Base-by-base conservation (phyloP, 2,329 filamentous ascomycete genomes). In the Pyrenochaeta sp. region DNA sequence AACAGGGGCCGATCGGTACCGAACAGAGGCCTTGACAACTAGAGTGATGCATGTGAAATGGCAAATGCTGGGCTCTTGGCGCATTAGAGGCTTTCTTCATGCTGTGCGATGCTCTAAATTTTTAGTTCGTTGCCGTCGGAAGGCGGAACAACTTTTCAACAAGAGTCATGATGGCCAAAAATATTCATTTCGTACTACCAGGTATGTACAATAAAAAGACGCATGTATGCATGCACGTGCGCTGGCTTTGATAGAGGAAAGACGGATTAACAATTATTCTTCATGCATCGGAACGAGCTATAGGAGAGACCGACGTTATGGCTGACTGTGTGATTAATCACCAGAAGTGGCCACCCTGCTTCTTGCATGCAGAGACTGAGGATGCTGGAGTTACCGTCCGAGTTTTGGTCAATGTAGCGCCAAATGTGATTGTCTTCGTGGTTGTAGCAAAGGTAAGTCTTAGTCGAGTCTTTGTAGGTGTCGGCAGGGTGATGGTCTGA, bases 311-410 rank as follows among this genome's bases (percentile, higher is more conserved):
- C n/a, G n/a, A n/a, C n/a, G n/a, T n/a, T n/a, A n/a, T n/a, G n/a
- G n/a, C n/a, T n/a, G n/a, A 36, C 18, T 18, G 9, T 10, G 18
- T 12, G 23, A 4, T 27, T 27, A 7, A 31, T 46, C 43, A 45
- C 54, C 52, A 54, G 27, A 66, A 64, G 48, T 75, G 70, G 1
- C 75, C 75, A 30, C 75, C 75, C 10, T 59, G 43, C 11, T 55
- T 60, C 54, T 69, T 73, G 62, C 71, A 78, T 20, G 68, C 66
- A 7, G 68, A 67, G 14, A 69, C 66, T n/a, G 66, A 69, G 20
- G 70, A 70, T 30, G 64, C 66, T 17, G 75, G 76, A 15, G 72
- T 77, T 15, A 74, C 60, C 0, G 73, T 78, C 1, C 64, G 72
- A 2, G 63, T 68, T 31, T 58, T 66, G 1, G 74, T 77, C 39